A percentile compares a stretch with the other conserved stretches of the same genome.
phyloP scores from a whole-genome alignment of 768 basidiomycete species.

The Porpolomopsis calyptriformis region DNA sequence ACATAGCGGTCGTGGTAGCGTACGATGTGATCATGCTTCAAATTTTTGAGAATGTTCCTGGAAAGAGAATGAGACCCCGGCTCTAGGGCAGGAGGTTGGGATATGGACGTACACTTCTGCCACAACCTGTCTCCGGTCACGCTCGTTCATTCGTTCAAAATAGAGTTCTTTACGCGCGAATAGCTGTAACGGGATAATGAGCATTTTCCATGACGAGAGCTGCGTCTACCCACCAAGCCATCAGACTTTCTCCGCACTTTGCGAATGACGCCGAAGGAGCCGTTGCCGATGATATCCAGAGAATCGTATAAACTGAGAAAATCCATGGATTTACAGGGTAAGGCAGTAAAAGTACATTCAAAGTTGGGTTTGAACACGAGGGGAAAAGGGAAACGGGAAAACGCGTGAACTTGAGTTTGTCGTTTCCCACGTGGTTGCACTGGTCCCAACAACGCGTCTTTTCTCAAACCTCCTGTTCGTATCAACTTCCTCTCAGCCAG shows the following conservation, averaged over 20 bases:
- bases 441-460: no score
- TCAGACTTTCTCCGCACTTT: conserved; percentile 83
- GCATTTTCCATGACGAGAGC: neutral
- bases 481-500: no score
- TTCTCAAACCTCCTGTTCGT: no score
- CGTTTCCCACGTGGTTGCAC: no score
- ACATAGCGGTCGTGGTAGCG: conserved; percentile 89
- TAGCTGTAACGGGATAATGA: conserved; percentile 30
- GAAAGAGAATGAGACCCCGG: neutral
- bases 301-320: conserved; percentile 76
- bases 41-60: conserved; percentile 93
- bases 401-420: no score
- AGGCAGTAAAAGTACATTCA: neutral
- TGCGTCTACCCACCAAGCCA: conserved; percentile 46
- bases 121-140: conserved; percentile 93
- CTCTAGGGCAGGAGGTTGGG: no score
- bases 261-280: conserved; percentile 93
- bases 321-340: neutral
- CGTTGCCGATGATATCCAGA: conserved; percentile 89
- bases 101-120: conserved; percentile 79
- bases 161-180: conserved; percentile 94
- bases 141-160: conserved; percentile 93
- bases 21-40: conserved; percentile 93
- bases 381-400: no score
- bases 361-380: no score